Evolutionary conservation across 2,329 filamentous ascomycete species (phyloP).

Genomic region (Didymella sp.): DNA sequence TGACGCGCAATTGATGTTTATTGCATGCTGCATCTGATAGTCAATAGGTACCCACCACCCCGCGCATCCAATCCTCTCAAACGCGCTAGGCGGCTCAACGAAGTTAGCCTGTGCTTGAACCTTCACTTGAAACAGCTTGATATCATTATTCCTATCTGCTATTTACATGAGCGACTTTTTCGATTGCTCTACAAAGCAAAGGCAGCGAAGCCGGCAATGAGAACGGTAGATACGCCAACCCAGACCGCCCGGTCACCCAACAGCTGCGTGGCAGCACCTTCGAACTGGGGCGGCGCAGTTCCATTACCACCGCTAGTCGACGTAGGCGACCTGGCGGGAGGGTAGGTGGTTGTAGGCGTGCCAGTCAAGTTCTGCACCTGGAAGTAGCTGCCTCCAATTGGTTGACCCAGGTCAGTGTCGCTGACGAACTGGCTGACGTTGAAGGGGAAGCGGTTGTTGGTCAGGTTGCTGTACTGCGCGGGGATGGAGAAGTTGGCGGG

Average conservation of each 20-base stretch:
- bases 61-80: constrained; percentile 1
- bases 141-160: neutral
- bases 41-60: constrained; percentile 12
- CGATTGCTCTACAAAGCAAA: constrained; percentile 28
- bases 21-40: neutral
- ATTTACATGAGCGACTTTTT: neutral
- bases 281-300: constrained; percentile 16
- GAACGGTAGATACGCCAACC: constrained; percentile 22
- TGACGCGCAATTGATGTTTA: constrained; percentile 15
- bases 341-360: constrained; percentile 29
- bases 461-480: constrained; percentile 36
- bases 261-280: constrained; percentile 23
- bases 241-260: constrained; percentile 23
- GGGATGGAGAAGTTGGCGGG: constrained; percentile 35
- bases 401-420: constrained; percentile 37
- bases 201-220: constrained; percentile 31
- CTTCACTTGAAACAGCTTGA: neutral
- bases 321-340: constrained; percentile 21
- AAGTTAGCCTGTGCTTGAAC: constrained; percentile 4
- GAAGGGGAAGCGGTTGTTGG: constrained; percentile 41
- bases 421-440: constrained; percentile 46
- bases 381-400: constrained; percentile 51
- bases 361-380: constrained; percentile 43
- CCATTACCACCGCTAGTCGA: constrained; percentile 10
- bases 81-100: neutral